Evolutionary conservation across 2,329 filamentous ascomycete genomes (phyloP), one percentile per base, ranked within the genome.

Genomic region (Neodidymelliopsis sp.): DNA sequence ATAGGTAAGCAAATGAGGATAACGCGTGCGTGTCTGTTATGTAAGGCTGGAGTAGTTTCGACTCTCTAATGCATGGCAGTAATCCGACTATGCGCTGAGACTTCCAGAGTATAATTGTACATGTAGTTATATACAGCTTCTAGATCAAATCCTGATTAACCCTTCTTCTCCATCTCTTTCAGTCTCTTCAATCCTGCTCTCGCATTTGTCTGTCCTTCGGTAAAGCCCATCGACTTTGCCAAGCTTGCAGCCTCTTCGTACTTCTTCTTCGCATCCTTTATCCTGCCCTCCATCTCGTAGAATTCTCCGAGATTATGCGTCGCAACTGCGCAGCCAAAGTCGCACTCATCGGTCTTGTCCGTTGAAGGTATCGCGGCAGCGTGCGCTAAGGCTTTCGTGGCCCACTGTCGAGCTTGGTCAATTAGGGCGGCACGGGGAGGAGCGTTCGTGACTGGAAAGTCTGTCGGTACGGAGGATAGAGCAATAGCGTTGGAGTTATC

Each of bases 281-380:
- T 64, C 60, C 89, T 81, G 1, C 88, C 87, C 51, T 86, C 75
- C 82, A 94, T 86, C 57, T 89, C 85, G 0, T 89, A 87, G 59
- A 97, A 87, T 62, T 95, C 89, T 18, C 86, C 93, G 42, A 96
- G 82, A 67, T 95, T 96, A 71, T 90, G 89, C n/a, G 89, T 85
- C 6, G 92, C 89, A 5, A 88, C 88, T 2, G 88, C 88, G 65
- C 92, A 97, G 1, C 88, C 90, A 46, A 88, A 73, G 69, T 96
- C 91, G 66, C 93, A 97, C 66, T 96, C 90, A 38, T 86, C 80
- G 2, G 85, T 89, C 29, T 90, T 80, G 3, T 84, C 77, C 0
- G 88, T 83, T 4, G 86, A 83, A 45, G 80, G 74, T 30, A 95
- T 86, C 20, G 83, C 81, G 6, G 79, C 78, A 1, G 87, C 84